A percentile compares a stretch with the other conserved stretches of the same genome.
Evolutionary conservation across 345 rosid species (phyloP).

Genomic region (Moricandia arvensis): DNA sequence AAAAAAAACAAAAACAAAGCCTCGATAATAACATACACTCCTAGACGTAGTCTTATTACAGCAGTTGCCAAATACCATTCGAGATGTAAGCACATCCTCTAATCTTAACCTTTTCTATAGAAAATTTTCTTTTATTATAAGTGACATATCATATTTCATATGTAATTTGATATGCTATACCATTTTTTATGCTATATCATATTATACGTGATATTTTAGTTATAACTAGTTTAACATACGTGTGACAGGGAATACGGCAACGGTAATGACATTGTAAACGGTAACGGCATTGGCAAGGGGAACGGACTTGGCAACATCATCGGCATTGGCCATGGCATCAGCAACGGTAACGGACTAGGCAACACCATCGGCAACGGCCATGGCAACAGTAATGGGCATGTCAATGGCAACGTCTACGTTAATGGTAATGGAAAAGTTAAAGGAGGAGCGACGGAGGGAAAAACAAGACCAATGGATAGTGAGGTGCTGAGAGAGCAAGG

Average conservation of each 20-base stretch:
- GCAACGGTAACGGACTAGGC: background rate
- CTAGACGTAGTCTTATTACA: background rate
- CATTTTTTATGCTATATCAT: background rate
- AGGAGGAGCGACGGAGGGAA: conserved; percentile 8
- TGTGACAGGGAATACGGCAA: conserved; percentile 9
- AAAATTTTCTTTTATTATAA: background rate
- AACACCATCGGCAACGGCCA: background rate
- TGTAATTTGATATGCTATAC: background rate
- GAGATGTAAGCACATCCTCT: conserved; percentile 16
- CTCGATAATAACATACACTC: background rate
- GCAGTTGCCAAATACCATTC: background rate
- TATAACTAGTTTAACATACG: background rate
- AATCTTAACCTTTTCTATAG: background rate
- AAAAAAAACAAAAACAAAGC: too few relatives aligned
- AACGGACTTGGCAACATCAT: background rate
- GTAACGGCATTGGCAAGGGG: background rate
- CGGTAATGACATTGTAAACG: background rate
- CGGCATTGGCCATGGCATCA: background rate
- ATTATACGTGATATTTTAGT: too few relatives aligned
- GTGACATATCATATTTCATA: background rate
- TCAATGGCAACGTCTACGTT: background rate
- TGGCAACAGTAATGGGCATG: background rate
- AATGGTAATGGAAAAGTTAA: conserved; percentile 5
- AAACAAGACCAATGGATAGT: conserved; percentile 24
- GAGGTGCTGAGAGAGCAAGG: conserved; percentile 33